Conservation (phyloP, 2,329 filamentous ascomycete species). For the Alternaria dauci region DNA sequence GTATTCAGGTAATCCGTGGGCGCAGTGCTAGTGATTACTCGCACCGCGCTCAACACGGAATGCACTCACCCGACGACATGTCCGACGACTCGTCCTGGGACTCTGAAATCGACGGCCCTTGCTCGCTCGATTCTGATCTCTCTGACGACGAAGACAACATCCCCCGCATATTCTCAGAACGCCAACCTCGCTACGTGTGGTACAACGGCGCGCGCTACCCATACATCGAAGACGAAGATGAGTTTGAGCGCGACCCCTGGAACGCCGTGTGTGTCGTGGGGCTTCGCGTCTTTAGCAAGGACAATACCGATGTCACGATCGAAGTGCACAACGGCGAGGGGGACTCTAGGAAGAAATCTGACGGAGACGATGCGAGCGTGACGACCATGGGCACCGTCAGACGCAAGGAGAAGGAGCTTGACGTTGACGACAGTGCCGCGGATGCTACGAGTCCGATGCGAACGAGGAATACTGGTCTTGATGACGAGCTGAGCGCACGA, state of each 20-base stretch:
- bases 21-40: conserved; percentile 41
- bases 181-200: conserved; percentile 30
- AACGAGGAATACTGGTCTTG: conserved; percentile 38
- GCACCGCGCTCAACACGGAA: conserved; percentile 40
- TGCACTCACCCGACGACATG: conserved; percentile 41
- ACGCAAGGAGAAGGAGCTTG: conserved; percentile 47
- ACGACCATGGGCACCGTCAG: conserved; percentile 30
- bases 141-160: conserved; percentile 29
- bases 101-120: conserved; percentile 51
- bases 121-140: conserved; percentile 36
- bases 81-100: conserved; percentile 54
- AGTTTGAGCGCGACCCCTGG: conserved; percentile 63
- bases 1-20: conserved; percentile 45
- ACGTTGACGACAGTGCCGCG: conserved; percentile 53
- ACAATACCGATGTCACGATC: conserved; percentile 60
- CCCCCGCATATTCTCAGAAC: conserved; percentile 19
- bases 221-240: conserved; percentile 50
- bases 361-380: conserved; percentile 37
- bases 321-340: conserved; percentile 57
- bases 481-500: conserved; percentile 30
- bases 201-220: conserved; percentile 34
- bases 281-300: conserved; percentile 65
- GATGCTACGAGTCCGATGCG: conserved; percentile 51
- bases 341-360: conserved; percentile 33
- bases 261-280: conserved; percentile 69